These are phyloP conservation scores for Corinectria fuckeliana DNA, from an alignment of 2,329 filamentous ascomycete genomes.

Conservation along the genomic window DNA sequence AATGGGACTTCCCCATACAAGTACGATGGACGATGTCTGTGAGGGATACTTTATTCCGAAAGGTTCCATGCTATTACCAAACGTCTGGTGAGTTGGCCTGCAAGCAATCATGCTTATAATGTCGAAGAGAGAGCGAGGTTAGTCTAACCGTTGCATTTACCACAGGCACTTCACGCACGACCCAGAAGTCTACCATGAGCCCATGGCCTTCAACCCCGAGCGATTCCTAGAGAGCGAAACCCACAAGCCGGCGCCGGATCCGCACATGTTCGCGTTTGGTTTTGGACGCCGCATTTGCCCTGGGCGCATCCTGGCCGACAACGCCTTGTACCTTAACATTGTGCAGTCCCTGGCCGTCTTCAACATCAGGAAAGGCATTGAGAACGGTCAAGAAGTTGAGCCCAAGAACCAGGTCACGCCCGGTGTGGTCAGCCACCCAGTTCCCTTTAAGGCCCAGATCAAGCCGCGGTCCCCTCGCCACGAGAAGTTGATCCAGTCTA, in stretches of 20 bases:
- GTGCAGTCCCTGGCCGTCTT: conserved; percentile 55
- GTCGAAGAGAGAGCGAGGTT: fast-evolving
- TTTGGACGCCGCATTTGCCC: conserved; percentile 46
- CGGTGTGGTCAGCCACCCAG: conserved; percentile 26
- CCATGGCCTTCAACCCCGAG: conserved; percentile 24
- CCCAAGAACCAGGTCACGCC: conserved; percentile 16
- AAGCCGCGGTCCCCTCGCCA: conserved; percentile 21
- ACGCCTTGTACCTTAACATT: conserved; percentile 41
- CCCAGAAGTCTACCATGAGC: conserved; percentile 23
- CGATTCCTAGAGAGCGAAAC: conserved; percentile 25
- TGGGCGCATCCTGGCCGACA: conserved; percentile 39
- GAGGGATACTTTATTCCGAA: conserved; percentile 35
- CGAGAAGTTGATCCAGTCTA: conserved; percentile 16
- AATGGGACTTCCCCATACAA: conserved; percentile 47
- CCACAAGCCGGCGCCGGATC: conserved; percentile 36
- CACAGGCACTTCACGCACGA: conserved; percentile 27
- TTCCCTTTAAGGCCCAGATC: conserved; percentile 18
- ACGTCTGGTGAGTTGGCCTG: conserved; percentile 22
- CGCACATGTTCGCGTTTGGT: conserved; percentile 39
- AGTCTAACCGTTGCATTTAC: background rate
- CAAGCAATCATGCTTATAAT: background rate
- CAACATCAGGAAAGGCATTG: conserved; percentile 36
- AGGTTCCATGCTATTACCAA: conserved; percentile 25
- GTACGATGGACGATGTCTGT: conserved; percentile 37
- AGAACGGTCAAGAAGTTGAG: background rate